Conservation (phyloP, 1,284 basidiomycete species). For the Takashimella koratensis region DNA sequence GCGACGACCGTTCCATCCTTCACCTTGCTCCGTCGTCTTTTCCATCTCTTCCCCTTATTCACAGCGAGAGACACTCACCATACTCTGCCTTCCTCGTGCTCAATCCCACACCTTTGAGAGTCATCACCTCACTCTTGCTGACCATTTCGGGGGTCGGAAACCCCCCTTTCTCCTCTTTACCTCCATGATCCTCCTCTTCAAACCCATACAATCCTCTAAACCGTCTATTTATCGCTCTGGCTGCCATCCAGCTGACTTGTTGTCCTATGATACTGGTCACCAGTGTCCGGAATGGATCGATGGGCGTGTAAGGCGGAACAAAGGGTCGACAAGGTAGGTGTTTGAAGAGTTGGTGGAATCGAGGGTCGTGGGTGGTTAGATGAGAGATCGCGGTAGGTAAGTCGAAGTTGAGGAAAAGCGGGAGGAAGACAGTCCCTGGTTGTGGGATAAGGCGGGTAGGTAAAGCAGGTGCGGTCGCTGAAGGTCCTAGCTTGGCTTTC, state of each 20-base stretch:
- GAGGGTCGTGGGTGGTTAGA: constrained; percentile 62
- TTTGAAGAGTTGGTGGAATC: constrained; percentile 66
- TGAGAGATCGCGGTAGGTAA: constrained; percentile 70
- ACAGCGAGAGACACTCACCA: constrained; percentile 52
- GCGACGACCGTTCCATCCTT: neutral
- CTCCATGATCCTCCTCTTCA: constrained; percentile 7
- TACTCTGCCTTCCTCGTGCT: constrained; percentile 82
- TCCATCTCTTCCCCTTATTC: neutral
- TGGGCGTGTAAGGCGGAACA: constrained; percentile 10
- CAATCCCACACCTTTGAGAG: constrained; percentile 66
- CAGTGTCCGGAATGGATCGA: constrained; percentile 56
- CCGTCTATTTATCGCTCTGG: constrained; percentile 75
- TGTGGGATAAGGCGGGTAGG: neutral
- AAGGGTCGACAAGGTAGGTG: constrained; percentile 37
- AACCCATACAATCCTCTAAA: constrained; percentile 74
- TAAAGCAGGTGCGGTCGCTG: neutral
- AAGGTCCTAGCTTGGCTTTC: neutral
- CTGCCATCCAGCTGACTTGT: constrained; percentile 89
- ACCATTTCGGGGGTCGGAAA: constrained; percentile 73
- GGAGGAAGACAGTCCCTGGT: constrained; percentile 11
- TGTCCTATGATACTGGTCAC: constrained; percentile 72
- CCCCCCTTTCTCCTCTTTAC: constrained; percentile 22
- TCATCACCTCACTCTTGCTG: constrained; percentile 56
- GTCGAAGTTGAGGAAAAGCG: constrained; percentile 59
- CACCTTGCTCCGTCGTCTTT: neutral